Evolutionary conservation across 1,139 yeast genomes (phyloP).

Genomic region (Lodderomyces theae): DNA sequence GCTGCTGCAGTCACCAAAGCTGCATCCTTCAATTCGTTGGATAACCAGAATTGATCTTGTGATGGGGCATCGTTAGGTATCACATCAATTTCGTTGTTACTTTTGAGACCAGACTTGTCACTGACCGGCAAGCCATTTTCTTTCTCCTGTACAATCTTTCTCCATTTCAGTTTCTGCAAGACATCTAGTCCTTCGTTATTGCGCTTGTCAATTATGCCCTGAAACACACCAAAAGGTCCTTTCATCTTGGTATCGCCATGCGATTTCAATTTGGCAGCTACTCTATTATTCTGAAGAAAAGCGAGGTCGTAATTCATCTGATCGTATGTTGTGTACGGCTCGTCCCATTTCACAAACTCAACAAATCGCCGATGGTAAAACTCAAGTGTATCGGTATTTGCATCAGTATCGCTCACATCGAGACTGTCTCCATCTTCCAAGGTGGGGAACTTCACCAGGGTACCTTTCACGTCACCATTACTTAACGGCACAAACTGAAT

Average conservation of each 20-base stretch:
- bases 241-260: constrained; percentile 53
- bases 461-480: constrained; percentile 26
- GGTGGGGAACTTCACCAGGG: constrained; percentile 26
- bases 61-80: constrained; percentile 14
- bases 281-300: constrained; percentile 53
- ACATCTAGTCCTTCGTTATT: not conserved
- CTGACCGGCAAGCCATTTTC: not conserved
- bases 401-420: constrained; percentile 23
- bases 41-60: constrained; percentile 56
- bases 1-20: constrained; percentile 75
- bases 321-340: constrained; percentile 66
- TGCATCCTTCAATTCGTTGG: constrained; percentile 68
- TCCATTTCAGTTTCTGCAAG: constrained; percentile 6
- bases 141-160: constrained; percentile 2
- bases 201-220: constrained; percentile 8
- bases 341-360: constrained; percentile 70
- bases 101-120: not conserved
- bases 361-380: constrained; percentile 68
- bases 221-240: constrained; percentile 86
- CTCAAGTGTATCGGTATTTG: constrained; percentile 25
- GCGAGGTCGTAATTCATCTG: constrained; percentile 78
- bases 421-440: constrained; percentile 13
- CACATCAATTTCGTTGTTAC: constrained; percentile 4
- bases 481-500: constrained; percentile 39
- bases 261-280: constrained; percentile 28